A percentile compares a stretch with the other conserved stretches of the same genome.
Evolutionary conservation across 306 rosid species (phyloP).

Genomic region (Nissolia schottii): DNA sequence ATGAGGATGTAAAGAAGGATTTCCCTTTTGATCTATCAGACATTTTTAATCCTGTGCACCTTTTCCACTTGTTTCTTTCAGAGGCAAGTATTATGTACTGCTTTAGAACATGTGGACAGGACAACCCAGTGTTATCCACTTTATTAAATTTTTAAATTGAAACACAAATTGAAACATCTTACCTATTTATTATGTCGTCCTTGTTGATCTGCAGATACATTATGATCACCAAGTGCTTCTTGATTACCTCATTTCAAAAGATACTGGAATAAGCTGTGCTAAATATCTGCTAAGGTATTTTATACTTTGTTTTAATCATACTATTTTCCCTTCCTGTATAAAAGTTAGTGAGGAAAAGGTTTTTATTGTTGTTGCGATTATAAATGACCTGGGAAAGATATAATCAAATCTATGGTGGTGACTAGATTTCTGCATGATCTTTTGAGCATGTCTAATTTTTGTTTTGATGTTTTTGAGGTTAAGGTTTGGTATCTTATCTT

Average conservation of each 20-base stretch:
- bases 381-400: not conserved
- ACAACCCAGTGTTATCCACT: not conserved
- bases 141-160: not conserved
- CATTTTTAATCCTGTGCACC: slow-evolving; percentile 61
- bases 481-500: slow-evolving; percentile 4
- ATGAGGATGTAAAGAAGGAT: slow-evolving; percentile 41
- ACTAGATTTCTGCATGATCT: not conserved
- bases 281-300: slow-evolving; percentile 77
- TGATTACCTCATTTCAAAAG: slow-evolving; percentile 88
- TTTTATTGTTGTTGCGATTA: not conserved
- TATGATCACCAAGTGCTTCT: slow-evolving; percentile 92
- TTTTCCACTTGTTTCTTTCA: slow-evolving; percentile 79
- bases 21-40: slow-evolving; percentile 45
- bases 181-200: not conserved
- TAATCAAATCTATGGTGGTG: slow-evolving; percentile 1
- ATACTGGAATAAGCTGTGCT: slow-evolving; percentile 77
- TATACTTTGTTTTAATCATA: not conserved
- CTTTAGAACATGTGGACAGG: not conserved
- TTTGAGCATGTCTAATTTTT: not conserved
- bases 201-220: slow-evolving; percentile 61
- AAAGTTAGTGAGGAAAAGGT: not conserved
- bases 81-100: slow-evolving; percentile 43
- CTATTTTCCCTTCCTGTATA: not conserved
- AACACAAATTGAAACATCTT: not conserved
- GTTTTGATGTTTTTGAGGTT: slow-evolving; percentile 13